Base-by-base conservation (phyloP, 192 early-diverging fungal species). In the Spinellus fusiger region DNA sequence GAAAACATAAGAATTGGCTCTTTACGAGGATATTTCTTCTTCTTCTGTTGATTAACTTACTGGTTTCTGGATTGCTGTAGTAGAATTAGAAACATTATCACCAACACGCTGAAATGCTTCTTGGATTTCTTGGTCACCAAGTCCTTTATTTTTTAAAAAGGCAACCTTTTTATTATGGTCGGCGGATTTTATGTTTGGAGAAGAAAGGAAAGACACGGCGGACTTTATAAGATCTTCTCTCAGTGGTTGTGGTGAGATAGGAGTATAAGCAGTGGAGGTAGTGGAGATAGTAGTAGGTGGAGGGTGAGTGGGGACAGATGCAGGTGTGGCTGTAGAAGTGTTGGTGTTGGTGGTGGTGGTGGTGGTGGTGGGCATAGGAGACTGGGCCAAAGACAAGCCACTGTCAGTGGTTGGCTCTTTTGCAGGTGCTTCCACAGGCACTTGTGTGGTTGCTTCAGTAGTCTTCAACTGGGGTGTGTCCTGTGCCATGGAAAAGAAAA, bases 121-220 rank as follows among this genome's bases (percentile, higher is more conserved):
- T 40, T 92, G 79, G 56, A 93, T 90, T 68, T 93, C 91, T 22
- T 70, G 80, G 23, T 70, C 34, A 5, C 76, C 83, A 54, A 93
- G 55, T 8, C 89, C 89, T 58, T 93, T 93, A 33, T 82, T 80
- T 64, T 89, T 82, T 56, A 93, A 71, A 64, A 93, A 93, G n/a
- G 86, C 80, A 32, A 89, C 69, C 54, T 84, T 80, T 62, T 91
- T 90, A 9, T 77, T 77, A 27, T 89, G 70, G 3, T 90, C 88
- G 7, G 86, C 83, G 22, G 81, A 67, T 54, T 77, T 81, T 0
- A 93, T 89, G 61, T 87, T 89, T n/a, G 88, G 83, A 16, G 90
- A 87, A 4, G 71, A 74, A 29, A 93, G 71, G 74, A 93, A 93
- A 10, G 81, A 75, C 2, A 89, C 80, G 7, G 91, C 91, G 13